Base-by-base conservation (phyloP, 2,329 filamentous ascomycete genomes). In the Cladosporium velox region DNA sequence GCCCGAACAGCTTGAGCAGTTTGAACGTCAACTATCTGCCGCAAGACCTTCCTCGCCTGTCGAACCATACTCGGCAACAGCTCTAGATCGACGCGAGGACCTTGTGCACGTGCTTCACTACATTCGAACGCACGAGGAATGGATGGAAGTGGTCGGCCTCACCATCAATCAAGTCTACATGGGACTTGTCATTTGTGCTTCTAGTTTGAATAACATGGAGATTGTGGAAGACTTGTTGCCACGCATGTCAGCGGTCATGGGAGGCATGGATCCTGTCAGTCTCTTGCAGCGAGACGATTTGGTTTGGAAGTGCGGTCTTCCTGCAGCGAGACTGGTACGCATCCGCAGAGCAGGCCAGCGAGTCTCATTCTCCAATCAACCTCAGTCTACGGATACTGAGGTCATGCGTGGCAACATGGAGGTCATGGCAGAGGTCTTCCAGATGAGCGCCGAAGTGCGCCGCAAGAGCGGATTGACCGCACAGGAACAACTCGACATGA, bases 361-460 rank as follows among this genome's bases (percentile, higher is more conserved):
- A 26, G 61, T 64, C 7, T 64, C 61, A 11, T 64, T 64, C 35
- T 64, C 61, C 26, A 64, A 64, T 15, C 61, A 64, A 24, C 61
- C 61, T 24, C 61, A 64, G 24, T 57, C 61, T 14, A 64, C 32
- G 2, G 55, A 65, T 18, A 52, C 44, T 18, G 64, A 65, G 44
- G 55, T 60, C 44, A 60, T 59, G 55, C 64, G 64, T 7, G 64
- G 64, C 14, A 69, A 73, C 38, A 67, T 72, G 28, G 75, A 77
- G 54, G 55, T 73, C 44, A 73, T 76, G 72, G 73, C 73, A 4
- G 72, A 75, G 32, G 69, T 68, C 11, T 77, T 72, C 61, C 70
- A 73, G 54, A 73, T 71, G 69, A 74, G 72, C 38, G 66, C 69
- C 10, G 67, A 70, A 30, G 47, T 77, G 3, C 65, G 75, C 38